These are phyloP conservation scores for Candida ovalis DNA, from an alignment of 805 yeast species.

Conservation along the genomic window DNA sequence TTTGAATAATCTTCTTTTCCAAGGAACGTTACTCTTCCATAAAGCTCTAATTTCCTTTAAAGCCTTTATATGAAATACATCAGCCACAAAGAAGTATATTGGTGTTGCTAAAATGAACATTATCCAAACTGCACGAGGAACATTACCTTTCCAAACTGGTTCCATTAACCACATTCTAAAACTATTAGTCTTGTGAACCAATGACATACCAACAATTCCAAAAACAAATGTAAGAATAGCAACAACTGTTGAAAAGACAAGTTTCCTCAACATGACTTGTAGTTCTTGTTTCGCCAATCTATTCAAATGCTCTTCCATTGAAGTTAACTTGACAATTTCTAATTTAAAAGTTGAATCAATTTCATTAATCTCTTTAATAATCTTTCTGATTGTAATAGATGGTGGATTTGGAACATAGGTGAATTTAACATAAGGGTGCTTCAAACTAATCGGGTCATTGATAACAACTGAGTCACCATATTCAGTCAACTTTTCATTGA, in stretches of 20 bases:
- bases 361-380: constrained; percentile 46
- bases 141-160: constrained; percentile 62
- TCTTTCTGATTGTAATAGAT: constrained; percentile 49
- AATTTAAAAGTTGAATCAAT: constrained; percentile 46
- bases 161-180: constrained; percentile 53
- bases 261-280: constrained; percentile 39
- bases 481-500: constrained; percentile 44
- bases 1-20: constrained; percentile 52
- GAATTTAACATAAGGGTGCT: constrained; percentile 56
- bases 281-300: constrained; percentile 48
- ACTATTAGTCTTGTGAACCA: constrained; percentile 38
- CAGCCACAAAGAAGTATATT: constrained; percentile 71
- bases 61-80: constrained; percentile 67
- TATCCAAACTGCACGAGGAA: constrained; percentile 61
- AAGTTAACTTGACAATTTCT: constrained; percentile 47
- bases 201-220: constrained; percentile 67
- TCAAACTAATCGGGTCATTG: constrained; percentile 51
- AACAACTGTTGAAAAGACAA: constrained; percentile 45
- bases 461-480: constrained; percentile 58
- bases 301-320: constrained; percentile 62
- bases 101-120: constrained; percentile 65
- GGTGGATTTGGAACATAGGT: constrained; percentile 61
- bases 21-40: constrained; percentile 54
- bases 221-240: constrained; percentile 65
- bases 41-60: constrained; percentile 51